Base-by-base conservation (phyloP, 2,329 filamentous ascomycete genomes). In the Hysterium pulicare region DNA sequence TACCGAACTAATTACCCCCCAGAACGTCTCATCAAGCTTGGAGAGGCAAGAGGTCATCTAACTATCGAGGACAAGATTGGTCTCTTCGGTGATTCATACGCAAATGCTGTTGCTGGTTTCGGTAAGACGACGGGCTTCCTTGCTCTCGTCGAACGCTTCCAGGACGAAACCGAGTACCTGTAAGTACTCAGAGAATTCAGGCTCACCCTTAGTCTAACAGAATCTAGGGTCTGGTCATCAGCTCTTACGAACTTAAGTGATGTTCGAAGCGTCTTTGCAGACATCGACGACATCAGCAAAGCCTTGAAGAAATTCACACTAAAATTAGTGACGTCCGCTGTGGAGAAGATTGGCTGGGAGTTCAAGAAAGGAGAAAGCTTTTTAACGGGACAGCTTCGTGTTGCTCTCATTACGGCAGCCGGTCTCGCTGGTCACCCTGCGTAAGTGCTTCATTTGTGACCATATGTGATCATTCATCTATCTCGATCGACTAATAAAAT, bases 1-100 rank as follows among this genome's bases (percentile, higher is more conserved):
- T 97, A 94, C 71, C 82, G 90, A 47, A 93, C 91, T 37, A 95
- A 95, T 69, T 95, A 97, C 62, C 89, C 93, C 4, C 83, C 88
- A n/a, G 76, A 81, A 49, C 83, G 91, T 36, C 78, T 98, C 31
- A 80, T 79, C 30, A 89, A 89, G 70, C 82, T 98, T 19, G 86
- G 87, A 44, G 78, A 82, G 40, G 83, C 87, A 55, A 83, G 90
- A 13, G 77, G 87, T 53, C 82, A 83, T 53, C 77, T 98, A 19
- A 87, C 78, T 49, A 83, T 86, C 5, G 82, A 91, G 63, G 93
- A 98, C 71, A 95, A 93, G 73, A 95, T 97, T 56, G 88, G 89
- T 31, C 81, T 96, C 40, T 81, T 96, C 45, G 90, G 88, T 47
- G 94, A 95, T 58, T 89, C 91, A 16, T 86, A 87, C 35, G 90